Percentiles rank a stretch among this genome's conserved stretches.
Evolutionary conservation across 139 green algal genomes (phyloP).

Genomic region (Chlorella vulgaris): DNA sequence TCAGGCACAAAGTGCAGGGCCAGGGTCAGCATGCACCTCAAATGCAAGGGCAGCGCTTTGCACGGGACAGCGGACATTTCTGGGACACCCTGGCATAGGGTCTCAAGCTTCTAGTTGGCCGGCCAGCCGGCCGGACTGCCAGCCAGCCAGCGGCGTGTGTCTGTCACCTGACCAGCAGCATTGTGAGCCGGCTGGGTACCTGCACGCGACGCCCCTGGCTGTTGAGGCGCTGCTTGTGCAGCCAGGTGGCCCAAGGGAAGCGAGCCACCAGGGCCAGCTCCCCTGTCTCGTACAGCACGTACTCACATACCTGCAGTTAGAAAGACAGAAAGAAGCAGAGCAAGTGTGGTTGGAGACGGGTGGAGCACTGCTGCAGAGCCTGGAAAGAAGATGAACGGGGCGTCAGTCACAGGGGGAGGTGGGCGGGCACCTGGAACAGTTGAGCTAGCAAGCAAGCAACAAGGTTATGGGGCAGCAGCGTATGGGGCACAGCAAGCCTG

Average conservation of each 20-base stretch:
- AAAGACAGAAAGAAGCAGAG: background rate
- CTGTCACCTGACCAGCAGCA: background rate
- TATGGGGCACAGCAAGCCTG: too few species aligned
- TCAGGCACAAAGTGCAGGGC: too few species aligned
- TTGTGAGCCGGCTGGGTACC: background rate
- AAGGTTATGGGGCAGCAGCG: too few species aligned
- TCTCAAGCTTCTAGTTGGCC: too few species aligned
- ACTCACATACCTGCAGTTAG: background rate
- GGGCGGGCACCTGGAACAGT: background rate
- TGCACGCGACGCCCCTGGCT: background rate
- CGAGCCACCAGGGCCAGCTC: background rate
- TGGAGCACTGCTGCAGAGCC: too few species aligned
- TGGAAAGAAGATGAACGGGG: too few species aligned
- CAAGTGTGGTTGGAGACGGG: too few species aligned
- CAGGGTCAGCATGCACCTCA: background rate
- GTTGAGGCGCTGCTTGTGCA: background rate
- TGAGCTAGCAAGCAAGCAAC: too few species aligned
- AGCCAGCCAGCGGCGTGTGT: too few species aligned
- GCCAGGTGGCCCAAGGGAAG: background rate
- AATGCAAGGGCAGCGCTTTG: background rate
- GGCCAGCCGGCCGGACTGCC: too few species aligned
- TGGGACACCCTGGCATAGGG: background rate
- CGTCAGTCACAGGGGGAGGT: too few species aligned
- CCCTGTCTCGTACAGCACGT: background rate
- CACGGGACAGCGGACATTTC: background rate